Evolutionary conservation across 2,329 filamentous ascomycete species (phyloP).

Genomic region (Cladorrhinum sp.): DNA sequence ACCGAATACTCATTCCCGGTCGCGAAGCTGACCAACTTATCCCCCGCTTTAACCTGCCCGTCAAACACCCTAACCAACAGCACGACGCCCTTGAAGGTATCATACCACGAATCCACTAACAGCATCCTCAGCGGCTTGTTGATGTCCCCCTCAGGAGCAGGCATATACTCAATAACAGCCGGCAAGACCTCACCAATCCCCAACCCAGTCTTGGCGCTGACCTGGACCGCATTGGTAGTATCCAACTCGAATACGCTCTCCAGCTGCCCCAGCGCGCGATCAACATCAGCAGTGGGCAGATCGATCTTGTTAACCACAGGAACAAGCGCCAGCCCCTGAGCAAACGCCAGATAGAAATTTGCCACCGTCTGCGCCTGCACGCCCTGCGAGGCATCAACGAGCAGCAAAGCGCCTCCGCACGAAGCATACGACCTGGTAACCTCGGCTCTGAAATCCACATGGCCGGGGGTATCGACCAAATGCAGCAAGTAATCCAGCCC

Average conservation of each 20-base stretch:
- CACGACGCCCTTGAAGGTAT: conserved; percentile 91
- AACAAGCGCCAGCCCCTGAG: conserved; percentile 80
- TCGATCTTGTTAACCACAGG: conserved; percentile 98
- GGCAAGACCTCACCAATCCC: conserved; percentile 84
- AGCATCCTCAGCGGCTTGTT: conserved; percentile 75
- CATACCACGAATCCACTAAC: conserved; percentile 97
- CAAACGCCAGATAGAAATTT: conserved; percentile 97
- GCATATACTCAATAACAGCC: conserved; percentile 79
- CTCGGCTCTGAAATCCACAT: conserved; percentile 96
- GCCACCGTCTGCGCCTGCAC: conserved; percentile 97
- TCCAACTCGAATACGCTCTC: conserved; percentile 84
- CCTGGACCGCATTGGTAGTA: conserved; percentile 47
- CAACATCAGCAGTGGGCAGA: conserved; percentile 82
- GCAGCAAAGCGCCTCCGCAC: conserved; percentile 85
- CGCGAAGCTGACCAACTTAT: conserved; percentile 81
- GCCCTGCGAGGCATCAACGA: conserved; percentile 95
- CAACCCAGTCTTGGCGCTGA: conserved; percentile 90
- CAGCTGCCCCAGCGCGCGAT: conserved; percentile 82
- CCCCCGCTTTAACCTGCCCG: conserved; percentile 75
- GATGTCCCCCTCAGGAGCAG: conserved; percentile 71
- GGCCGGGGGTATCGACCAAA: conserved; percentile 92
- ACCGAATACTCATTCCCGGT: conserved; percentile 89
- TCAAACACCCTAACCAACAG: conserved; percentile 90
- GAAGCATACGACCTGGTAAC: conserved; percentile 94
- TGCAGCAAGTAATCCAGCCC: conserved; percentile 90